These are phyloP conservation scores for Parastagonospora avenae DNA, from an alignment of 2,329 filamentous ascomycete genomes.

Conservation along the genomic window DNA sequence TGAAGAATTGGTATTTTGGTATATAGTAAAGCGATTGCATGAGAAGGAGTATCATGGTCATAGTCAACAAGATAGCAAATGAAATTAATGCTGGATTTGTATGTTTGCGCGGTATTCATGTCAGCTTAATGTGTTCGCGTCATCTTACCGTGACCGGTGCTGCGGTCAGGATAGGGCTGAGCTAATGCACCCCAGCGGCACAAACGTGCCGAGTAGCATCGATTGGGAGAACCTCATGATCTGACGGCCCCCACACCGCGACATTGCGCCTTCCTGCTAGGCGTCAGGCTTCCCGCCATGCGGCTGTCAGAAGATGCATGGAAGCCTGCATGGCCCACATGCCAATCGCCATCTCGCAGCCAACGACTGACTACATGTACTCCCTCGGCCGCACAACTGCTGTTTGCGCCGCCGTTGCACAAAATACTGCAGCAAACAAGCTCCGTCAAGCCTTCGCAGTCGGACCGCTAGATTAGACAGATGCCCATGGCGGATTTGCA, in stretches of 20 bases:
- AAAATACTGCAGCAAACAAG: neutral
- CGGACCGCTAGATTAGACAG: too few relatives aligned
- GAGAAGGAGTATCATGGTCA: too few relatives aligned
- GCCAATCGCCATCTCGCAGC: neutral
- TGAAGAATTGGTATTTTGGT: slow-evolving; percentile 6
- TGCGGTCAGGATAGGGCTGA: slow-evolving; percentile 1
- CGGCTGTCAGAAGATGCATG: neutral
- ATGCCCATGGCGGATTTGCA: slow-evolving; percentile 1
- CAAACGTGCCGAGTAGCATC: neutral
- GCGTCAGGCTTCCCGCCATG: neutral
- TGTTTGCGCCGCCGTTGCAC: neutral
- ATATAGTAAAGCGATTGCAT: slow-evolving; percentile 1
- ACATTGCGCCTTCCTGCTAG: neutral
- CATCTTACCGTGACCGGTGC: neutral
- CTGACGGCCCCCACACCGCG: neutral
- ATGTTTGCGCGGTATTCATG: too few relatives aligned
- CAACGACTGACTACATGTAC: neutral
- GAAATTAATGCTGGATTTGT: too few relatives aligned
- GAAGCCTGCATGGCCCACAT: neutral
- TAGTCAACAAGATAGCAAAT: too few relatives aligned
- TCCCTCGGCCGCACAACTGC: neutral
- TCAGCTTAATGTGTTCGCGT: slow-evolving; percentile 1
- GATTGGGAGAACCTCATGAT: slow-evolving; percentile 2
- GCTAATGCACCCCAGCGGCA: neutral
- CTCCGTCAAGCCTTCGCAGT: neutral